These are phyloP conservation scores for Pyrrhoderma lamaoense DNA, from an alignment of 1,284 basidiomycete genomes.

Conservation along the genomic window DNA sequence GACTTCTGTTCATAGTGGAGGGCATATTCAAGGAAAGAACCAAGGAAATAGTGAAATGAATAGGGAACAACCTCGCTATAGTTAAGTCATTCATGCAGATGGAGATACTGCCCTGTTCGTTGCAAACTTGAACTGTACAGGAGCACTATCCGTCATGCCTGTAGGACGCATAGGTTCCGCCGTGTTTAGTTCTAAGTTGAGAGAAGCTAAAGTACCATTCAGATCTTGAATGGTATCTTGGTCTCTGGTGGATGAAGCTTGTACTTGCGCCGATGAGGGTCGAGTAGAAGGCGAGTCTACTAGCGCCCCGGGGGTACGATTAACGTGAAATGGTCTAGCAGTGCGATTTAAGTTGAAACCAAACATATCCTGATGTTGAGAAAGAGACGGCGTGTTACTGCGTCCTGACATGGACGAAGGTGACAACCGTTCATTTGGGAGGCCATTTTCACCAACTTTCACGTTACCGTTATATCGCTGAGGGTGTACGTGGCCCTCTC, in stretches of 20 bases:
- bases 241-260: conserved; percentile 28
- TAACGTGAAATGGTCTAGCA: conserved; percentile 22
- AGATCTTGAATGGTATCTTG: conserved; percentile 56
- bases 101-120: no score
- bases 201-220: conserved; percentile 67
- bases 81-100: no score
- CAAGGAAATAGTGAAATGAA: no score
- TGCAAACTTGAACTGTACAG: no score
- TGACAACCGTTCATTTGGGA: conserved; percentile 2
- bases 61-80: no score
- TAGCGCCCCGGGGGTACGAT: conserved; percentile 36
- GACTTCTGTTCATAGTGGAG: no score
- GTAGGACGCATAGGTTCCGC: no score
- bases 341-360: conserved; percentile 8
- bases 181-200: conserved; percentile 43
- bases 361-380: conserved; percentile 6
- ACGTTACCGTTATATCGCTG: conserved; percentile 9
- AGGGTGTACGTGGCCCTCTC: conserved; percentile 34
- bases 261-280: conserved; percentile 19
- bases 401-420: conserved; percentile 3
- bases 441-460: not conserved
- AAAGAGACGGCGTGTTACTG: conserved; percentile 7
- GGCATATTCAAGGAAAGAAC: no score
- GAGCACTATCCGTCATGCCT: no score
- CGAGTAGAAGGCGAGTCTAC: conserved; percentile 19